Evolutionary conservation across 2,329 filamentous ascomycete genomes (phyloP), one percentile per base, ranked within the genome.

Genomic region (Phaeosphaeriaceae sp.): DNA sequence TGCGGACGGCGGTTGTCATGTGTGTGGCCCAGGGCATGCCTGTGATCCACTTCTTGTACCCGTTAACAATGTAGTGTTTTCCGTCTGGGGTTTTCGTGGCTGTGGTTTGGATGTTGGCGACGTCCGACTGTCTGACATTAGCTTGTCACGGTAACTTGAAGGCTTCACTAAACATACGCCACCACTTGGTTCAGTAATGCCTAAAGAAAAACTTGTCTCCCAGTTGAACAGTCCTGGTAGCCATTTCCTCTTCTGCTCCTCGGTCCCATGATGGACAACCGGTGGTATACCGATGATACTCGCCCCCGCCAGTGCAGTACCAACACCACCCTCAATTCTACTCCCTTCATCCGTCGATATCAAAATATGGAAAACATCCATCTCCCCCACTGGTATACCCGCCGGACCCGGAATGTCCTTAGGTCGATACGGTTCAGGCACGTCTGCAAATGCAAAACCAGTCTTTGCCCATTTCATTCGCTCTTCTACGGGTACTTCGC

Each of bases 31-130:
- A 84, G 1, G 83, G 79, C 12, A 77, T 81, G 38, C 83, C 84
- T 1, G 86, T 87, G 56, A 88, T 87, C 84, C 84, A 87, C 66
- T 87, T 87, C 76, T 88, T 88, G 42, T 80, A 79, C 0, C 85
- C 86, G 48, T 86, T 87, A n/a, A 88, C 83, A 29, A 86, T 62
- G 58, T 87, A 88, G 74, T 87, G 81, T 70, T 87, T 86, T 38
- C 89, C 89, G 66, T 92, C 88, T 1, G 85, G 75, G 0, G 87
- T 90, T 77, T 91, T 90, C 60, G 81, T 81, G 0, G 86, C 86
- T 0, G 82, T 87, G 3, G 86, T 87, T 42, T 77, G 76, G 36
- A 89, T 80, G 54, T 81, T 82, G 1, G 84, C 84, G 3, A 89
- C 84, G 61, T 89, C 86, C 1, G 83, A 87, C 63, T 70, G 28